Conservation (phyloP, 192 early-diverging fungal genomes). For the Lobulomyces angularis region DNA sequence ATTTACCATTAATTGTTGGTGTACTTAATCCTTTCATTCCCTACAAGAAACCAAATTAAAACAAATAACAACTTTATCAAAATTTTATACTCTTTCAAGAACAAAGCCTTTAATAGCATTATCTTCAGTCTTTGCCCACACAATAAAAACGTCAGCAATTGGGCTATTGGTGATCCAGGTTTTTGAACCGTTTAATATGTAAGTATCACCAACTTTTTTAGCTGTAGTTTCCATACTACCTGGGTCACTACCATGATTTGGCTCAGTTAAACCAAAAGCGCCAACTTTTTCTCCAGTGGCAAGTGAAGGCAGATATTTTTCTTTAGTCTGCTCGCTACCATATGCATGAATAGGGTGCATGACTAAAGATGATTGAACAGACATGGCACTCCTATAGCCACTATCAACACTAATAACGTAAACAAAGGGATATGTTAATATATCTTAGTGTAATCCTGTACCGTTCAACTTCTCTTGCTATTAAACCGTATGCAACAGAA, state of each 20-base stretch:
- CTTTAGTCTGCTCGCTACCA: conserved; percentile 73
- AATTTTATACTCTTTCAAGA: conserved; percentile 59
- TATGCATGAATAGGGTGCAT: conserved; percentile 96
- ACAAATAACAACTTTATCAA: conserved; percentile 6
- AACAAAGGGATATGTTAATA: background rate
- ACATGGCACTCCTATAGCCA: conserved; percentile 96
- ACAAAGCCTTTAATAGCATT: conserved; percentile 87
- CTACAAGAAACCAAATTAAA: conserved; percentile 12
- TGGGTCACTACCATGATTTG: conserved; percentile 94
- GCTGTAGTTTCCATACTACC: conserved; percentile 86
- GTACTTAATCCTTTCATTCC: conserved; percentile 85
- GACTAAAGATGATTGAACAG: conserved; percentile 94
- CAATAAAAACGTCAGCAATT: conserved; percentile 88
- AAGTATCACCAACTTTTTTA: conserved; percentile 48
- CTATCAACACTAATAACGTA: conserved; percentile 59
- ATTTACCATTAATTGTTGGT: conserved; percentile 87
- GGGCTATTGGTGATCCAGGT: conserved; percentile 99
- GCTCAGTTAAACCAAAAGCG: conserved; percentile 92
- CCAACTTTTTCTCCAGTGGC: conserved; percentile 82
- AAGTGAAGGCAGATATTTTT: conserved; percentile 82
- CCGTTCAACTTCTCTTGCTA: conserved; percentile 91
- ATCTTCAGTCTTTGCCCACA: conserved; percentile 88
- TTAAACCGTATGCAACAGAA: conserved; percentile 90
- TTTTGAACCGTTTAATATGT: conserved; percentile 81
- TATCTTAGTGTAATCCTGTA: conserved; percentile 10